phyloP scores from a whole-genome alignment of 2,329 filamentous ascomycete species.

The Pseudogymnoascus sp. region DNA sequence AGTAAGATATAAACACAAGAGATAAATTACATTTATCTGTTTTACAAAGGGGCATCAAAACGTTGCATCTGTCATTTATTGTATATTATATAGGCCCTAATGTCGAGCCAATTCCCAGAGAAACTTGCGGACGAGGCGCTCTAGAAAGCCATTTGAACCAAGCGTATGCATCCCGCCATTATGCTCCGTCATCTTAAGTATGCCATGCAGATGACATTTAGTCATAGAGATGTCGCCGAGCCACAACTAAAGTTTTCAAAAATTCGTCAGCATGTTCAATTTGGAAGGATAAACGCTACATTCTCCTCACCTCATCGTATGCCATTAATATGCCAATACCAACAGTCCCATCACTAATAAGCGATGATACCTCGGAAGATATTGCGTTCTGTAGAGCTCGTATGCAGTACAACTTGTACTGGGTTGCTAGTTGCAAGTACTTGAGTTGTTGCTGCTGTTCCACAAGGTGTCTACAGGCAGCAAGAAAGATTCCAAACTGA shows the following conservation, averaged over 20 bases:
- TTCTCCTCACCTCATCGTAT: background rate
- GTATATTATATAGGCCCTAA: background rate
- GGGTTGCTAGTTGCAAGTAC: constrained; percentile 9
- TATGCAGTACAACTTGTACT: constrained; percentile 11
- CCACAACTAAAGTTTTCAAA: background rate
- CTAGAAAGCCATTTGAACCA: constrained; percentile 12
- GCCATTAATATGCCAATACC: background rate
- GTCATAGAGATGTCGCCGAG: constrained; percentile 9
- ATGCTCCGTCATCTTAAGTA: constrained; percentile 14
- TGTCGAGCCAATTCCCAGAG: background rate
- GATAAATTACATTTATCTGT: background rate
- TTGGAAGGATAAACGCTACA: background rate
- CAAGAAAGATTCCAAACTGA: constrained; percentile 11
- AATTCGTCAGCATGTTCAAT: background rate
- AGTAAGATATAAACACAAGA: background rate
- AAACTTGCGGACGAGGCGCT: constrained; percentile 10
- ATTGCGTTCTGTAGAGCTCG: constrained; percentile 8
- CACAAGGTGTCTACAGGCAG: constrained; percentile 12
- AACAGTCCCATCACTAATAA: constrained; percentile 8
- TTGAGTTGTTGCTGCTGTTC: constrained; percentile 6
- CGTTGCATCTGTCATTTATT: background rate
- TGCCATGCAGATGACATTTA: constrained; percentile 11
- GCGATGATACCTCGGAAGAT: background rate
- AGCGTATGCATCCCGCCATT: constrained; percentile 11
- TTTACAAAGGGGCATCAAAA: background rate